A percentile compares a stretch with the other conserved stretches of the same genome.
Conservation (phyloP, 495 filamentous ascomycete species). For the Aspergillus nanangensis region DNA sequence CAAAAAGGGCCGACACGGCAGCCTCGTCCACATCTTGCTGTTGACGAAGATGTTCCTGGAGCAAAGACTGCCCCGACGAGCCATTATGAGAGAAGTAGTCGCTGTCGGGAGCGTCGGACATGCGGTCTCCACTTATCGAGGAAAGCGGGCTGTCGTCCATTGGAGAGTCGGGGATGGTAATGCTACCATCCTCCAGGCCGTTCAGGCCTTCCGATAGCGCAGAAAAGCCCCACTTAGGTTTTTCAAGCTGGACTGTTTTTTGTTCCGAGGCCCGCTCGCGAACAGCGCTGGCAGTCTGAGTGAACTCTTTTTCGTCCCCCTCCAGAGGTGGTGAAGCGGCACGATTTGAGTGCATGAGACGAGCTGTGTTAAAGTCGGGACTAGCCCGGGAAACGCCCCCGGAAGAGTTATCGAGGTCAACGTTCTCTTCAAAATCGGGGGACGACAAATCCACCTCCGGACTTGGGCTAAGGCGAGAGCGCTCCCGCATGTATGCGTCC, state of each 20-base stretch:
- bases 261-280: constrained; percentile 66
- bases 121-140: constrained; percentile 27
- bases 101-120: constrained; percentile 33
- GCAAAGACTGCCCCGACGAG: constrained; percentile 15
- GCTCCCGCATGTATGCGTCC: constrained; percentile 65
- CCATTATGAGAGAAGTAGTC: constrained; percentile 41
- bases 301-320: constrained; percentile 95
- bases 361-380: constrained; percentile 48
- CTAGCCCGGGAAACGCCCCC: constrained; percentile 49
- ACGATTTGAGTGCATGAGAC: constrained; percentile 58
- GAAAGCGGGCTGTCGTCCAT: constrained; percentile 34
- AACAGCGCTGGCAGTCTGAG: constrained; percentile 83
- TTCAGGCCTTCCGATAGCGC: constrained; percentile 34
- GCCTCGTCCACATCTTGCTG: constrained; percentile 32
- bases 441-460: constrained; percentile 91
- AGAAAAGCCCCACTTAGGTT: constrained; percentile 23
- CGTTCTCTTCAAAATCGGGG: constrained; percentile 72
- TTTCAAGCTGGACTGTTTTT: constrained; percentile 34
- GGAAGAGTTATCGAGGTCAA: constrained; percentile 39
- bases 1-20: constrained; percentile 35
- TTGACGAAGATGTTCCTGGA: constrained; percentile 15
- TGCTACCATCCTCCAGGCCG: constrained; percentile 25
- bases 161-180: constrained; percentile 27
- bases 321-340: constrained; percentile 83
- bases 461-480: constrained; percentile 75